Conservation (phyloP, 2,329 filamentous ascomycete species). For the Penicillium freii region DNA sequence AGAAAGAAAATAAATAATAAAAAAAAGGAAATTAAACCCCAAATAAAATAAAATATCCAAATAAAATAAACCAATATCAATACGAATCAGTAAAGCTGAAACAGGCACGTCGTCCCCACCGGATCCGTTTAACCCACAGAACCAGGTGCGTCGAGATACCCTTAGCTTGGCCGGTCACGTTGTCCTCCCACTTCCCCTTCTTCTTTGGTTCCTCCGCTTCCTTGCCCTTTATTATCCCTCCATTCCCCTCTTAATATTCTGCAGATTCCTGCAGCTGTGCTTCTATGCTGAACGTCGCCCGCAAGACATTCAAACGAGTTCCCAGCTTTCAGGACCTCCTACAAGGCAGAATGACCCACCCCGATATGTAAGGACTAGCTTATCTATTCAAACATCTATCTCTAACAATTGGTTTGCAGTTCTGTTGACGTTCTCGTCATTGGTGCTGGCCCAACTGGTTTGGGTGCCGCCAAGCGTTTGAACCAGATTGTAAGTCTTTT, state of each 20-base stretch:
- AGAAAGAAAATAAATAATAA: background rate
- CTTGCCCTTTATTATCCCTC: slow-evolving; percentile 18
- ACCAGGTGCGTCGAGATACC: slow-evolving; percentile 16
- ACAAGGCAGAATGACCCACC: slow-evolving; percentile 48
- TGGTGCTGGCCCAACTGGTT: slow-evolving; percentile 93
- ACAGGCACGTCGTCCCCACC: slow-evolving; percentile 33
- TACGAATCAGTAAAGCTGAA: slow-evolving; percentile 36
- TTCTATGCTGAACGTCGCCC: slow-evolving; percentile 46
- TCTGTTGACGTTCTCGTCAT: slow-evolving; percentile 97
- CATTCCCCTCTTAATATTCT: slow-evolving; percentile 20
- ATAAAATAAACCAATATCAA: background rate
- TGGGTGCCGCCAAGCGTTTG: slow-evolving; percentile 96
- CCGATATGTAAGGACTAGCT: slow-evolving; percentile 42
- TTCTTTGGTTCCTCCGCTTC: slow-evolving; percentile 16
- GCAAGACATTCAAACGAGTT: slow-evolving; percentile 44
- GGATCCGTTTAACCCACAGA: slow-evolving; percentile 22
- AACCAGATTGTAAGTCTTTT: slow-evolving; percentile 77
- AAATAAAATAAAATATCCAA: background rate
- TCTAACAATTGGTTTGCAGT: slow-evolving; percentile 48
- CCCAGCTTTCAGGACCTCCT: slow-evolving; percentile 48
- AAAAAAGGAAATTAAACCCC: background rate
- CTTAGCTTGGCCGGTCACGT: slow-evolving; percentile 24
- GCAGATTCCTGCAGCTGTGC: slow-evolving; percentile 34
- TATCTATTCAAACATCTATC: background rate
- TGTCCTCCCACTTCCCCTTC: slow-evolving; percentile 24